These are phyloP conservation scores for Leccinum pallidistipes DNA, from an alignment of 1,284 basidiomycete species.

Conservation along the genomic window DNA sequence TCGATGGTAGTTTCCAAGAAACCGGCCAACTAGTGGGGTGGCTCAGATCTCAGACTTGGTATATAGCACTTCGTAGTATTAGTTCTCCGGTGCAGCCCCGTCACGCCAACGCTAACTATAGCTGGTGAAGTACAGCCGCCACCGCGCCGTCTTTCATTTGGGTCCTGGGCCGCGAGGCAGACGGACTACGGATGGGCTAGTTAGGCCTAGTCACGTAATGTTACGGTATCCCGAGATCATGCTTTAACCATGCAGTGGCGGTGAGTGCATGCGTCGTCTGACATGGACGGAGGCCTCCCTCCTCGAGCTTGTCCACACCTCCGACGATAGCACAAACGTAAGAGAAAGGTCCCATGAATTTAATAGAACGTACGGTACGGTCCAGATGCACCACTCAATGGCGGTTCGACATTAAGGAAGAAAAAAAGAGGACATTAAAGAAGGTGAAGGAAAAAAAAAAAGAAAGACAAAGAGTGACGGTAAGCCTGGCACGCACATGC, in stretches of 20 bases:
- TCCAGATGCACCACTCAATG: conserved; percentile 15
- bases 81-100: conserved; percentile 11
- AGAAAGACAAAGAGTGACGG: conserved; percentile 4
- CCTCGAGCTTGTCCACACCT: conserved; percentile 2
- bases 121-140: conserved; percentile 13
- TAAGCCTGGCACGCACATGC: conserved; percentile 6
- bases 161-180: conserved; percentile 14
- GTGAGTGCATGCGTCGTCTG: conserved; percentile 23
- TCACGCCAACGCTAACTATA: conserved; percentile 1
- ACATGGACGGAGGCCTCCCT: not conserved
- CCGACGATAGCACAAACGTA: conserved; percentile 21
- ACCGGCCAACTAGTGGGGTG: not conserved
- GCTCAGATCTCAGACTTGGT: not conserved
- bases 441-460: not conserved
- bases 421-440: conserved; percentile 18
- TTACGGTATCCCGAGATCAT: conserved; percentile 33
- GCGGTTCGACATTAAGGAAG: conserved; percentile 7
- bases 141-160: conserved; percentile 18
- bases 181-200: conserved; percentile 7
- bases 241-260: conserved; percentile 33
- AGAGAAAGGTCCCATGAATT: conserved; percentile 14
- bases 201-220: conserved; percentile 26
- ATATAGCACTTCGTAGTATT: not conserved
- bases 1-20: not conserved
- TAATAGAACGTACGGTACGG: conserved; percentile 21